Percentiles rank a stretch among this genome's conserved stretches.
These are phyloP conservation scores for Bothriochloa decipiens DNA, from an alignment of 176 grass and related monocot genomes.

Conservation along the genomic window DNA sequence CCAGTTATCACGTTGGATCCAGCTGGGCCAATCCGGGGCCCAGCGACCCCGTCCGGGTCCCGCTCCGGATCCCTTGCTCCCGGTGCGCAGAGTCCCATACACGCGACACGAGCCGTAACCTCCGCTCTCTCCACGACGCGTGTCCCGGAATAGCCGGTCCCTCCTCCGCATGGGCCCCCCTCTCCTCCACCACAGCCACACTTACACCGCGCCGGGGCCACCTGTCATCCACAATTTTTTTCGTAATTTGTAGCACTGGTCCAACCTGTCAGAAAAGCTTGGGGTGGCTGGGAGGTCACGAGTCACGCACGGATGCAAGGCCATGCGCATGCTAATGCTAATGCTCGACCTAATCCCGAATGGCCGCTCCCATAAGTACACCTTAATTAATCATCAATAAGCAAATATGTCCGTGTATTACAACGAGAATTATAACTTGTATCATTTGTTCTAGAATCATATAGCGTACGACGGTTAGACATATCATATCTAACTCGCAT, in stretches of 20 bases:
- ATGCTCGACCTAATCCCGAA: constrained; percentile 14
- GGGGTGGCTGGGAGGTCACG: constrained; percentile 42
- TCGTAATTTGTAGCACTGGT: not conserved
- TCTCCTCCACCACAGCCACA: not conserved
- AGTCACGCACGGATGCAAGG: constrained; percentile 44
- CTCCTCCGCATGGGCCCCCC: not conserved
- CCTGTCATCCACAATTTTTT: not conserved
- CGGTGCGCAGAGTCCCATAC: not conserved
- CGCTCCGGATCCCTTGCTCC: constrained; percentile 36
- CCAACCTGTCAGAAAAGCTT: constrained; percentile 22
- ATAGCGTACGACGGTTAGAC: no score
- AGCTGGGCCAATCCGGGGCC: constrained; percentile 46
- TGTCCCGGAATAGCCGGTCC: not conserved
- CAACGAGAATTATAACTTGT: no score
- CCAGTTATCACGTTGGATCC: constrained; percentile 39
- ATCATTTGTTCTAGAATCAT: no score
- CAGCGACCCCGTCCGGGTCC: constrained; percentile 3
- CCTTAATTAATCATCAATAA: constrained; percentile 41
- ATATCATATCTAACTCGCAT: no score
- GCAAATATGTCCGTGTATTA: no score
- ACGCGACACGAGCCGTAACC: not conserved
- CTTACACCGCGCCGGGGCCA: not conserved
- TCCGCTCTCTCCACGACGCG: not conserved
- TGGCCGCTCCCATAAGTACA: constrained; percentile 4
- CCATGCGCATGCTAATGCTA: not conserved